These are phyloP conservation scores for Pseudogymnoascus sp. DNA, from an alignment of 2,329 filamentous ascomycete species.

Conservation along the genomic window DNA sequence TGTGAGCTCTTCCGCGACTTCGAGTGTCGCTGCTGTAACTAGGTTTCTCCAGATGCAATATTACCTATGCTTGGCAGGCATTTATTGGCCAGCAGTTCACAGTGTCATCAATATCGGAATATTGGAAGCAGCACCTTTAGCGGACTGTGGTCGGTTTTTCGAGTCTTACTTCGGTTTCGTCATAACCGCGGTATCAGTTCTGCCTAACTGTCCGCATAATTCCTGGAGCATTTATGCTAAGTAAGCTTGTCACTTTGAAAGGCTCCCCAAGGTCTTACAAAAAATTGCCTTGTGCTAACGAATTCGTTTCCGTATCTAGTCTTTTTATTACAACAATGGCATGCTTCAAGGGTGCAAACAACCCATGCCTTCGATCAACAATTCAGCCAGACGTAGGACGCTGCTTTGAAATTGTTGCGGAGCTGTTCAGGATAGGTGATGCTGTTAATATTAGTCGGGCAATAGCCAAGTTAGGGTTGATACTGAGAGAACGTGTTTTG, in stretches of 20 bases:
- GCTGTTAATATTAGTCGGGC: not conserved
- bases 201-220: not conserved
- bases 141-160: conserved; percentile 13
- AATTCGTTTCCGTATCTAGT: not conserved
- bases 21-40: conserved; percentile 4
- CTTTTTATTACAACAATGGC: conserved; percentile 2
- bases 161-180: conserved; percentile 12
- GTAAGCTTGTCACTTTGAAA: not conserved
- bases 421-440: conserved; percentile 3
- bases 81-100: conserved; percentile 28
- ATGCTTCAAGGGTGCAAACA: not conserved
- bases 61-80: conserved; percentile 25
- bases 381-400: not conserved
- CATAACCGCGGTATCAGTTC: not conserved
- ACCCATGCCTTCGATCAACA: not conserved
- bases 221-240: not conserved
- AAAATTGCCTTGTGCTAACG: not conserved
- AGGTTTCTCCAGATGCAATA: conserved; percentile 24
- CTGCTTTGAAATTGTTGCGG: conserved; percentile 6
- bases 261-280: not conserved
- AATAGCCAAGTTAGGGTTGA: conserved; percentile 7
- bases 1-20: conserved; percentile 2
- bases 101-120: conserved; percentile 11
- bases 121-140: not conserved
- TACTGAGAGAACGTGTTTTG: conserved; percentile 8